phyloP scores from a whole-genome alignment of 2,329 filamentous ascomycete species.

The Exserohilum turcica region DNA sequence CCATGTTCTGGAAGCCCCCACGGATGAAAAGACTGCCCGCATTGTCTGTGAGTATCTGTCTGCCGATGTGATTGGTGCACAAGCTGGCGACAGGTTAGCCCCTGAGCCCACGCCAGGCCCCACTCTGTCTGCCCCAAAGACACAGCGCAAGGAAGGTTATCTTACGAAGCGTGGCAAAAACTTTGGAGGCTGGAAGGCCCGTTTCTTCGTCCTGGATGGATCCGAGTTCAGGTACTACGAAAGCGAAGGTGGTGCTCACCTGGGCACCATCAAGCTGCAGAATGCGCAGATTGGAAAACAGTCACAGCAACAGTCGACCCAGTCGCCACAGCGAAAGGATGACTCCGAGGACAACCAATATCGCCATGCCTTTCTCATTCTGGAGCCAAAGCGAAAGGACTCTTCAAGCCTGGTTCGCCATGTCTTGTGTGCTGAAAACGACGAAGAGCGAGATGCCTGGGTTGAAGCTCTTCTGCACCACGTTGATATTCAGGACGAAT shows the following conservation, averaged over 20 bases:
- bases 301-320: conserved; percentile 64
- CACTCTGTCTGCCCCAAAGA: conserved; percentile 51
- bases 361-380: conserved; percentile 89
- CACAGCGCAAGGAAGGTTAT: conserved; percentile 81
- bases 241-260: conserved; percentile 82
- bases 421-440: conserved; percentile 93
- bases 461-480: conserved; percentile 88
- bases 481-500: conserved; percentile 71
- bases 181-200: conserved; percentile 97
- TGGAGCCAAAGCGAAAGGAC: conserved; percentile 97
- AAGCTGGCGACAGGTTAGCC: conserved; percentile 60
- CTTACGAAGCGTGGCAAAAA: conserved; percentile 97
- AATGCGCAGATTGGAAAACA: conserved; percentile 95
- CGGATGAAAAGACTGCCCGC: conserved; percentile 76
- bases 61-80: conserved; percentile 65
- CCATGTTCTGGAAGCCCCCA: conserved; percentile 77
- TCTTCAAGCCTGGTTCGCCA: conserved; percentile 86
- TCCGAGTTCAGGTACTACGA: conserved; percentile 88
- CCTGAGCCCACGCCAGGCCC: conserved; percentile 58
- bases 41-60: conserved; percentile 88
- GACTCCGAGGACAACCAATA: conserved; percentile 93
- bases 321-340: conserved; percentile 65
- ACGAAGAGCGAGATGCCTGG: conserved; percentile 90
- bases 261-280: conserved; percentile 90
- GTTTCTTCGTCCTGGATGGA: conserved; percentile 72